Conservation (phyloP, 2,329 filamentous ascomycete species). For the Microsporum canis region DNA sequence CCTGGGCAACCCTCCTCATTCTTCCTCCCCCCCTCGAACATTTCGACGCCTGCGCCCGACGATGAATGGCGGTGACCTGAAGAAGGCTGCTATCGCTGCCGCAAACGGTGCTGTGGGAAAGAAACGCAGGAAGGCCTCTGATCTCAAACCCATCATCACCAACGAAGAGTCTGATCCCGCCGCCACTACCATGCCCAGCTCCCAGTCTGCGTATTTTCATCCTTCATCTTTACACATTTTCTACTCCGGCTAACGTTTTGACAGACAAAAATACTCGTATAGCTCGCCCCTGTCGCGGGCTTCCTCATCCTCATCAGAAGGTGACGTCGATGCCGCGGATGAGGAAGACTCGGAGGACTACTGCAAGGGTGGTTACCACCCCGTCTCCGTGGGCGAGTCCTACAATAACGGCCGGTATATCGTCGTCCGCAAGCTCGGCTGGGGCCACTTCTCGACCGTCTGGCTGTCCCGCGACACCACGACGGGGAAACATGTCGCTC, state of each 20-base stretch:
- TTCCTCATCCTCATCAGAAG: constrained; percentile 67
- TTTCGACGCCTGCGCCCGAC: neutral
- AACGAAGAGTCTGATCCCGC: constrained; percentile 37
- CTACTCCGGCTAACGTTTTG: neutral
- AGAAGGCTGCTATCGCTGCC: constrained; percentile 34
- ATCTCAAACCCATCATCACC: constrained; percentile 56
- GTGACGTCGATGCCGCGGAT: constrained; percentile 83
- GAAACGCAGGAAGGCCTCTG: constrained; percentile 54
- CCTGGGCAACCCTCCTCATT: neutral
- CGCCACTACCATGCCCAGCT: constrained; percentile 1
- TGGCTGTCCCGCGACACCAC: constrained; percentile 74
- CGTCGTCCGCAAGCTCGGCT: constrained; percentile 88
- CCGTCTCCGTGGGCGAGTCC: constrained; percentile 83
- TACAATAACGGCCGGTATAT: constrained; percentile 98
- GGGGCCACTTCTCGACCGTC: constrained; percentile 98
- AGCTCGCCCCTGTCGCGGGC: constrained; percentile 47
- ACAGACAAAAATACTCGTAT: constrained; percentile 7
- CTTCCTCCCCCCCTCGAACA: neutral
- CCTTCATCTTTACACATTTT: neutral
- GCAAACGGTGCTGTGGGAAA: constrained; percentile 49
- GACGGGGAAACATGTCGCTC: constrained; percentile 84
- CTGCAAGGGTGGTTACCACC: constrained; percentile 97
- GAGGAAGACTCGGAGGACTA: constrained; percentile 99
- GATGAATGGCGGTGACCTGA: constrained; percentile 55
- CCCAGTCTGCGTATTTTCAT: neutral